Evolutionary conservation across 148 eudicot genomes (phyloP).

Genomic region (Cornus kousa): DNA sequence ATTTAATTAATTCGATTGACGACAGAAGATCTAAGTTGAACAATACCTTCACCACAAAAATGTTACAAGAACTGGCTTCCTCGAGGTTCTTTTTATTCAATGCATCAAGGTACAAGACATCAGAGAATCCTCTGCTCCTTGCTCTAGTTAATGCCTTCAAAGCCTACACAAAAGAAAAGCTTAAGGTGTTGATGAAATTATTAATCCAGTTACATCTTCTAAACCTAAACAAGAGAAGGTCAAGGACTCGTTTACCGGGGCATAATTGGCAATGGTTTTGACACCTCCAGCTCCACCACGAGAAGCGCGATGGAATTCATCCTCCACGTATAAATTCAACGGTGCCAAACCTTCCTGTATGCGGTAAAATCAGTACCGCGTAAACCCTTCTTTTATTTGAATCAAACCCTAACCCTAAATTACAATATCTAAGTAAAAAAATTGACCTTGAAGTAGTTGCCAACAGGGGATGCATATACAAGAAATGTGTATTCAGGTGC

Average conservation of each 20-base stretch:
- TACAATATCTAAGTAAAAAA: not conserved
- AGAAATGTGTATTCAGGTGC: constrained; percentile 86
- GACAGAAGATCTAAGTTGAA: constrained; percentile 1
- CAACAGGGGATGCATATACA: constrained; percentile 86
- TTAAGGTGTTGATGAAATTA: not conserved
- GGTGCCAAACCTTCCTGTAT: constrained; percentile 72
- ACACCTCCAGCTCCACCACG: constrained; percentile 95
- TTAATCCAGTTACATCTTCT: not conserved
- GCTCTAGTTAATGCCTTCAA: constrained; percentile 64
- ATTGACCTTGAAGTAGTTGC: constrained; percentile 79
- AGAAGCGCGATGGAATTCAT: constrained; percentile 75
- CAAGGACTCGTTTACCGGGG: constrained; percentile 51
- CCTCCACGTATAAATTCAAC: constrained; percentile 71
- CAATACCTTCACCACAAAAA: constrained; percentile 84
- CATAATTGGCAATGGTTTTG: constrained; percentile 81
- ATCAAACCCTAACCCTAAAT: not conserved
- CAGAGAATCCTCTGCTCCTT: constrained; percentile 75
- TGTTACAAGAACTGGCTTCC: constrained; percentile 82
- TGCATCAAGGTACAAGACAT: constrained; percentile 86
- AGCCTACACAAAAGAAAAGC: constrained; percentile 35
- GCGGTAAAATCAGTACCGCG: not conserved
- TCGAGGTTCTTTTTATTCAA: constrained; percentile 60
- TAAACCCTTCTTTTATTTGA: not conserved
- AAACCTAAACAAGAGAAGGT: not conserved
- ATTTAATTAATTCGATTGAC: not conserved